Evolutionary conservation across 2,329 filamentous ascomycete species (phyloP).

Genomic region (Cladosporium sp.): DNA sequence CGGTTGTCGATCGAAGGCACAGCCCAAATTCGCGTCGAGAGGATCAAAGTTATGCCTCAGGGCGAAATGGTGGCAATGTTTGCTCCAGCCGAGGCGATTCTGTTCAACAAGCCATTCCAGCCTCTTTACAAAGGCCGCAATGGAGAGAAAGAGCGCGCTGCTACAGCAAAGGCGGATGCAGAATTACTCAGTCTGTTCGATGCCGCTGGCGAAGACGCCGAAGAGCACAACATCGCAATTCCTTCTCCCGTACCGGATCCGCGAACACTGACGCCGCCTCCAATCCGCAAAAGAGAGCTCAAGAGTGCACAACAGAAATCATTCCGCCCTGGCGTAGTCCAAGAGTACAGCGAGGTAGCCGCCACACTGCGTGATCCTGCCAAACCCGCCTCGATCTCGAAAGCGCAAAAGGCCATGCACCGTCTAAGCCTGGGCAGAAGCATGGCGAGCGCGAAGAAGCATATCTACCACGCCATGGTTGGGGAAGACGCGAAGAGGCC

Average conservation of each 20-base stretch:
- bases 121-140: not conserved
- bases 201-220: not conserved
- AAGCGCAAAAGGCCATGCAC: not conserved
- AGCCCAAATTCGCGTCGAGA: slow-evolving; percentile 15
- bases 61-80: slow-evolving; percentile 12
- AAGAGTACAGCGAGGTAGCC: not conserved
- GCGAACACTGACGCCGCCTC: not conserved
- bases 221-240: not conserved
- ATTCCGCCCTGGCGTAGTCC: not conserved
- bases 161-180: not conserved
- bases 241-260: not conserved
- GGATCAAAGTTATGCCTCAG: slow-evolving; percentile 9
- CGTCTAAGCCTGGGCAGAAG: not conserved
- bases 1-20: not conserved
- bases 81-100: not conserved
- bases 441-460: not conserved
- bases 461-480: not conserved
- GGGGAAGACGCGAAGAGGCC: not conserved
- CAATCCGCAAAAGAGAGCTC: not conserved
- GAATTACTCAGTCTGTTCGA: not conserved
- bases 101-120: slow-evolving; percentile 3
- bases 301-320: not conserved
- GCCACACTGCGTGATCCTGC: not conserved
- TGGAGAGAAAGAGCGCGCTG: not conserved
- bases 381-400: not conserved